phyloP scores from a whole-genome alignment of 2,329 filamentous ascomycete genomes.

The Hypoxylon sp. region DNA sequence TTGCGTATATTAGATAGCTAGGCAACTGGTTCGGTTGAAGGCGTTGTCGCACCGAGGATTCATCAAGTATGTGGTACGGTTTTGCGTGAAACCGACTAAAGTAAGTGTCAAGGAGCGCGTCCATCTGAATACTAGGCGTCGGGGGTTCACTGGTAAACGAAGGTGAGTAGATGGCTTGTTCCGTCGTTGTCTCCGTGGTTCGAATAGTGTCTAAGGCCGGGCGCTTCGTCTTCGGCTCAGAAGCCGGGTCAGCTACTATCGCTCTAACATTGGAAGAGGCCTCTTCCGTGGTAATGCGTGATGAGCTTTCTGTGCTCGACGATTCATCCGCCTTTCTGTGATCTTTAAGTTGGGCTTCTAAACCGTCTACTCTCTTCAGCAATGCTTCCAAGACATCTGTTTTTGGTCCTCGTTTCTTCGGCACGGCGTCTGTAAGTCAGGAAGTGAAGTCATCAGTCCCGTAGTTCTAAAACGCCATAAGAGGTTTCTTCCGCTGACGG shows the following conservation, averaged over 20 bases:
- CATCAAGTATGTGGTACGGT: constrained; percentile 84
- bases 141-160: constrained; percentile 59
- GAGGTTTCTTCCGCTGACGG: constrained; percentile 18
- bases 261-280: constrained; percentile 43
- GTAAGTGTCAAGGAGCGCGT: constrained; percentile 80
- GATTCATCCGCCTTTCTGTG: constrained; percentile 65
- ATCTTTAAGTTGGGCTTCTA: constrained; percentile 83
- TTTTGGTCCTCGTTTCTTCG: constrained; percentile 90
- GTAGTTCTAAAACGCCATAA: neutral
- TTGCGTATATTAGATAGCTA: constrained; percentile 64
- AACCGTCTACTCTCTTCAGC: constrained; percentile 84
- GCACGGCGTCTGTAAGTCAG: constrained; percentile 76
- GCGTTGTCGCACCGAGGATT: constrained; percentile 78
- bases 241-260: constrained; percentile 44
- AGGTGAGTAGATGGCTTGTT: constrained; percentile 60
- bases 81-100: constrained; percentile 84
- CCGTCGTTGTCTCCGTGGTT: constrained; percentile 51
- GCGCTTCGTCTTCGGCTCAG: constrained; percentile 59
- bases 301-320: constrained; percentile 53
- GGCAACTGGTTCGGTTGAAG: constrained; percentile 76
- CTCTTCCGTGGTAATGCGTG: constrained; percentile 48
- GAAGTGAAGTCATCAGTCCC: constrained; percentile 28
- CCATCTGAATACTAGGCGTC: constrained; percentile 62
- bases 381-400: constrained; percentile 89
- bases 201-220: constrained; percentile 54